phyloP scores from a whole-genome alignment of 169 alveolate genomes.

The Plasmodium fragile region DNA sequence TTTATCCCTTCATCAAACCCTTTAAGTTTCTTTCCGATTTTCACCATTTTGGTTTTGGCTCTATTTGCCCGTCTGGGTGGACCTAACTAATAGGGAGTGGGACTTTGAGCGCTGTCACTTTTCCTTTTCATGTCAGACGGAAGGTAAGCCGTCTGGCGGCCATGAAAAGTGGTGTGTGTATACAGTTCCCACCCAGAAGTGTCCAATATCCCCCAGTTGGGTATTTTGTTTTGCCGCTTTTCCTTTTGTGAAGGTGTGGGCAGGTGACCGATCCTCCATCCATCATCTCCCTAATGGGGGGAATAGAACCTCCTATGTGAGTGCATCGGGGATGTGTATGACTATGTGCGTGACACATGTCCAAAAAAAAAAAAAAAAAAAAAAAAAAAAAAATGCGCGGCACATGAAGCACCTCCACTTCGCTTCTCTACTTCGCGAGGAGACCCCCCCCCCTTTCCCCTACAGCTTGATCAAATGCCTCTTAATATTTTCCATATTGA shows the following conservation, averaged over 20 bases:
- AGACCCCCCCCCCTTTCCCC: neutral
- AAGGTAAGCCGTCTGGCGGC: neutral
- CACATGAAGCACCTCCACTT: neutral
- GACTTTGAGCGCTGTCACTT: neutral
- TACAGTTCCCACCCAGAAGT: neutral
- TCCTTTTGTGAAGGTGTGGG: neutral
- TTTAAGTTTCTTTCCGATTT: slow-evolving; percentile 45
- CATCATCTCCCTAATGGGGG: neutral
- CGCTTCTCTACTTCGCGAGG: neutral
- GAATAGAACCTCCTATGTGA: neutral
- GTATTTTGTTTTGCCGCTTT: neutral
- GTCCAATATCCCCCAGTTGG: neutral
- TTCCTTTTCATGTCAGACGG: neutral
- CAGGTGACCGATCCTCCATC: neutral
- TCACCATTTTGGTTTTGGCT: slow-evolving; percentile 27
- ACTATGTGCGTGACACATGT: neutral
- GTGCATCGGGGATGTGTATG: neutral
- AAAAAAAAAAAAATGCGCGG: neutral
- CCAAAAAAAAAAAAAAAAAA: neutral
- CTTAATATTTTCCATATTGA: slow-evolving; percentile 17
- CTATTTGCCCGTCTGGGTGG: neutral
- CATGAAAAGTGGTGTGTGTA: neutral
- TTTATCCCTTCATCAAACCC: slow-evolving; percentile 43
- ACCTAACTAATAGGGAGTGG: neutral
- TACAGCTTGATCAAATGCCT: slow-evolving; percentile 43